Base-by-base conservation (phyloP, 1,284 basidiomycete species). In the Ceratobasidium sp. region DNA sequence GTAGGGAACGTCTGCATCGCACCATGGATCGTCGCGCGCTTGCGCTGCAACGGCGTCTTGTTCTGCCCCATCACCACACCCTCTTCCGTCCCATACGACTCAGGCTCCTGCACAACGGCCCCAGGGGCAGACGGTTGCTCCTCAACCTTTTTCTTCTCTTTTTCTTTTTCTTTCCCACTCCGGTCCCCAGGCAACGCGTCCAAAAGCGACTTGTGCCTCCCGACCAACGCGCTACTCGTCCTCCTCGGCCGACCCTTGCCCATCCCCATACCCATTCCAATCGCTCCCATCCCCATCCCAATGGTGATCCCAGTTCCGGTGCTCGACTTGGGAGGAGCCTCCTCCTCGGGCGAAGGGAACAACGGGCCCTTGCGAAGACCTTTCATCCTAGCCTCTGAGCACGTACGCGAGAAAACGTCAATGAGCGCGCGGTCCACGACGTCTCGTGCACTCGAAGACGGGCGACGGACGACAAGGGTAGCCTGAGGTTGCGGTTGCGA, bases 381-480 rank as follows among this genome's bases (percentile, higher is more conserved):
- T 29, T 71, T 71, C 29, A 71, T 50, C 8, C 67, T 54, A 17
- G 67, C 67, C 31, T 71, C 67, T 19, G 54, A 45, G 27, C 67
- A 71, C 19, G 54, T 56, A 19, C 54, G 59, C 54, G 67, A 71
- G 29, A 71, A 31, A 11, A 71, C 56, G 29, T 71, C 67, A 7
- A 56, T 22, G 17, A 71, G 54, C 19, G 67, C 54, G 33, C 44
- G 44, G 11, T 59, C 51, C 7, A 71, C 88, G 63, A 88, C 87
- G 33, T 89, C 86, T 24, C 94, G 89, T 41, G 91, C 89, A 41
- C 88, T 85, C 17, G 87, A 84, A 7, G 93, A 91, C 9, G 90
- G 89, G 9, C 93, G 89, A 41, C 90, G 87, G 72, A 94, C 88
- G 48, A 92, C 84, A 60, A 93, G 87, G 2, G 88, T 89, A 22